Percentiles rank a stretch among this genome's conserved stretches.
Conservation (phyloP, 2,329 filamentous ascomycete species). For the Graphium sp. region DNA sequence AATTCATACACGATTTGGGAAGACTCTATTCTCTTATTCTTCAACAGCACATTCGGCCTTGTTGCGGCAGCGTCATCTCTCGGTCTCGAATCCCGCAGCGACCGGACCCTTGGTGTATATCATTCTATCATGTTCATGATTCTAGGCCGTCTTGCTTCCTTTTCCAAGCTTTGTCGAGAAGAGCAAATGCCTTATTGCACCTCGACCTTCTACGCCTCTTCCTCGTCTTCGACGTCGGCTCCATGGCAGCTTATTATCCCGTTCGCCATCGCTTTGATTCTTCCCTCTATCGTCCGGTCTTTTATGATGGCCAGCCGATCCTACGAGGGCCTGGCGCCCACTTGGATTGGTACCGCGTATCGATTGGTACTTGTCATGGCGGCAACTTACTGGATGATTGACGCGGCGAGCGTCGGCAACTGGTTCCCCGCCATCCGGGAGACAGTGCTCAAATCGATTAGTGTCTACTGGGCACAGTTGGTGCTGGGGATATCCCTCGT, state of each 20-base stretch:
- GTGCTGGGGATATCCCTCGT: slow-evolving; percentile 66
- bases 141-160: slow-evolving; percentile 63
- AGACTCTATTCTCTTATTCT: slow-evolving; percentile 84
- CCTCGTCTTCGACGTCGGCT: slow-evolving; percentile 81
- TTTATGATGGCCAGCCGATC: slow-evolving; percentile 73
- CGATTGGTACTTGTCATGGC: slow-evolving; percentile 59
- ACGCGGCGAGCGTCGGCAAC: slow-evolving; percentile 71
- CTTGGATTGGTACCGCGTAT: slow-evolving; percentile 72
- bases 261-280: slow-evolving; percentile 49
- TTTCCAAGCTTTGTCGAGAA: slow-evolving; percentile 85
- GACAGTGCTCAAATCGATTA: slow-evolving; percentile 51
- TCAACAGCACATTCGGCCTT: slow-evolving; percentile 74
- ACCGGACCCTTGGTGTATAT: slow-evolving; percentile 63
- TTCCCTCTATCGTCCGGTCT: slow-evolving; percentile 61
- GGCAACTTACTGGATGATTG: slow-evolving; percentile 74
- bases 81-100: slow-evolving; percentile 46
- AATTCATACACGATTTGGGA: slow-evolving; percentile 99
- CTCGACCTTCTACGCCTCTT: slow-evolving; percentile 89
- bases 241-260: slow-evolving; percentile 78
- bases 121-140: slow-evolving; percentile 74
- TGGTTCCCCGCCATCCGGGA: slow-evolving; percentile 52
- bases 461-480: slow-evolving; percentile 64
- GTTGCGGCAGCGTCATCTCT: slow-evolving; percentile 60
- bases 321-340: slow-evolving; percentile 69
- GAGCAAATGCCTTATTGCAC: slow-evolving; percentile 96